These are phyloP conservation scores for Apiotrichum gamsii DNA, from an alignment of 1,284 basidiomycete genomes.

Conservation along the genomic window DNA sequence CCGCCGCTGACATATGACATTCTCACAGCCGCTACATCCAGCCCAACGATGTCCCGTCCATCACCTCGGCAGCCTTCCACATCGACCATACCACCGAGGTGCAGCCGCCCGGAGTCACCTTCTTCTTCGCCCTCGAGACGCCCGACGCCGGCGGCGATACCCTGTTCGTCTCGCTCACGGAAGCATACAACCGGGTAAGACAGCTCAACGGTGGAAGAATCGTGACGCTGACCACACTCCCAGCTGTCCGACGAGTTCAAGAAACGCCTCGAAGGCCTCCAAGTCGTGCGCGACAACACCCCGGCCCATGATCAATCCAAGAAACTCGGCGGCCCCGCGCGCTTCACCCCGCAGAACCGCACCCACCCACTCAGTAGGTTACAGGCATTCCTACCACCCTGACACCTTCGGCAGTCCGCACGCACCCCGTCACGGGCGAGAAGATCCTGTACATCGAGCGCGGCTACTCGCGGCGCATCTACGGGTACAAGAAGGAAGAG, in stretches of 20 bases:
- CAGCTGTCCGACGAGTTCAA: too few species aligned
- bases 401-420: slow-evolving; percentile 48
- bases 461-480: slow-evolving; percentile 59
- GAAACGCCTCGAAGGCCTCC: too few species aligned
- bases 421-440: slow-evolving; percentile 37
- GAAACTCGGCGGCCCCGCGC: too few species aligned
- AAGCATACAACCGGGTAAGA: slow-evolving; percentile 64
- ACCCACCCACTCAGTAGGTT: too few species aligned
- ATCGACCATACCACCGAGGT: slow-evolving; percentile 74
- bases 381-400: too few species aligned
- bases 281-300: too few species aligned
- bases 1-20: slow-evolving; percentile 9
- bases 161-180: slow-evolving; percentile 48
- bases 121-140: slow-evolving; percentile 68
- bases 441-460: slow-evolving; percentile 47
- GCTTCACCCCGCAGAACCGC: too few species aligned
- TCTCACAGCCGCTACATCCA: slow-evolving; percentile 64
- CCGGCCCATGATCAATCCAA: too few species aligned
- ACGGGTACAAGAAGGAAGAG: slow-evolving; percentile 63
- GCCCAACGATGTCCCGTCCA: slow-evolving; percentile 58
- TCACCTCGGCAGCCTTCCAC: slow-evolving; percentile 55
- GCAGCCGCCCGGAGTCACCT: slow-evolving; percentile 78
- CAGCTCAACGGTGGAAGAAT: slow-evolving; percentile 60
- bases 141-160: slow-evolving; percentile 72
- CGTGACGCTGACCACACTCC: slow-evolving; percentile 60